Percentiles rank a stretch among this genome's conserved stretches.
These are phyloP conservation scores for Lobosporangium transversale DNA, from an alignment of 192 early-diverging fungal genomes.

Conservation along the genomic window DNA sequence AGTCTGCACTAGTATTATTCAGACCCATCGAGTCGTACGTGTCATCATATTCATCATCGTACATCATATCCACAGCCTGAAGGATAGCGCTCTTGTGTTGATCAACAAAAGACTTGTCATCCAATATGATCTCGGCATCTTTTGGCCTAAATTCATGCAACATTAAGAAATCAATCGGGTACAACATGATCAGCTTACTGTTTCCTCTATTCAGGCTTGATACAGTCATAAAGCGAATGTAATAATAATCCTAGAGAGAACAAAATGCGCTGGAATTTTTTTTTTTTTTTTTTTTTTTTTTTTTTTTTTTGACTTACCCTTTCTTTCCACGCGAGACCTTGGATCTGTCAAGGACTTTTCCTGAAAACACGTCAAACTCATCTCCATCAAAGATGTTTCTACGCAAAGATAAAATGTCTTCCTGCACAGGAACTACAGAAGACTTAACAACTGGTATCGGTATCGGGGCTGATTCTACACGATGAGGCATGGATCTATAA, in stretches of 20 bases:
- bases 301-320: constrained; percentile 60
- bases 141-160: constrained; percentile 43
- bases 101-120: constrained; percentile 66
- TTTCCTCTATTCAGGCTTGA: too few relatives aligned
- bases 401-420: constrained; percentile 64
- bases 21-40: constrained; percentile 84
- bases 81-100: constrained; percentile 60
- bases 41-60: constrained; percentile 94
- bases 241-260: too few relatives aligned
- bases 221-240: too few relatives aligned
- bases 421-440: neutral
- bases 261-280: too few relatives aligned
- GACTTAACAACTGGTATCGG: constrained; percentile 11
- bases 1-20: constrained; percentile 64
- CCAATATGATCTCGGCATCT: constrained; percentile 56
- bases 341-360: constrained; percentile 65
- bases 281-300: too few relatives aligned
- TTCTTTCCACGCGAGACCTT: constrained; percentile 82
- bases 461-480: neutral
- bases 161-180: too few relatives aligned
- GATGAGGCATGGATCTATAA: constrained; percentile 23
- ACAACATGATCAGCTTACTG: too few relatives aligned
- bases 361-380: constrained; percentile 90
- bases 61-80: constrained; percentile 60
- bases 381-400: constrained; percentile 93